Evolutionary conservation across 78 protist species (phyloP), one percentile per base, ranked within the genome.

Genomic region (Cyanophora paradoxa): DNA sequence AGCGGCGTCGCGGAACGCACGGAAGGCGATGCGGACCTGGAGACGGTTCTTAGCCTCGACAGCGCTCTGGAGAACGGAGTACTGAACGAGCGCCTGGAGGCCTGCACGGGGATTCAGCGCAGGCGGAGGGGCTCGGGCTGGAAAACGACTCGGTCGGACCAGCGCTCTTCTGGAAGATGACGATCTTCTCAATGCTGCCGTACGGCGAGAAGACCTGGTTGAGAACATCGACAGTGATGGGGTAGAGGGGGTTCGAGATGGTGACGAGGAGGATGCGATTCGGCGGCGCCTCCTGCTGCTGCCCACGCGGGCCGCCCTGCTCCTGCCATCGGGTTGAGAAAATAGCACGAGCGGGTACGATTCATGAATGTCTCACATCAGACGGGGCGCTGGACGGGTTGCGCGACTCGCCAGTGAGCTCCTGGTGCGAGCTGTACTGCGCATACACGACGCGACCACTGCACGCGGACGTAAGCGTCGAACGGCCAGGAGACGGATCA

Each of bases 191-290:
- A 8, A 89, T 67, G 42, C 52, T 77, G 5, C 91, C 91, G 68
- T 46, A 80, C 42, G 33, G 41, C 17, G 83, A 65, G 52, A 87
- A 87, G 26, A 87, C 52, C 73, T 79, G 71, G 75, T 61, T 44
- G 19, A 90, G 50, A 7, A 76, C 77, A 6, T 86, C 90, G 10
- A 89, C 74, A 20, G 87, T 83, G 19, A 89, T 81, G 36, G 82
- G 77, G 68, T 83, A 89, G 58, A 79, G 40, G 52, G 74, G 52
- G 69, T 89, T 78, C 31, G 42, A 26, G 34, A 89, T 71, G 24
- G 88, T 75, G 17, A 82, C 70, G 48, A 76, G 74, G 40, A 89
- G 73, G 36, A 89, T 79, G 40, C 79, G 39, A 28, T 78, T 84
- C 70, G 84, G 79, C 11, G 59, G 59, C 34, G 7, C 31, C 28